These are phyloP conservation scores for Mycosphaerelloides madeirae DNA, from an alignment of 2,329 filamentous ascomycete genomes.

Conservation along the genomic window DNA sequence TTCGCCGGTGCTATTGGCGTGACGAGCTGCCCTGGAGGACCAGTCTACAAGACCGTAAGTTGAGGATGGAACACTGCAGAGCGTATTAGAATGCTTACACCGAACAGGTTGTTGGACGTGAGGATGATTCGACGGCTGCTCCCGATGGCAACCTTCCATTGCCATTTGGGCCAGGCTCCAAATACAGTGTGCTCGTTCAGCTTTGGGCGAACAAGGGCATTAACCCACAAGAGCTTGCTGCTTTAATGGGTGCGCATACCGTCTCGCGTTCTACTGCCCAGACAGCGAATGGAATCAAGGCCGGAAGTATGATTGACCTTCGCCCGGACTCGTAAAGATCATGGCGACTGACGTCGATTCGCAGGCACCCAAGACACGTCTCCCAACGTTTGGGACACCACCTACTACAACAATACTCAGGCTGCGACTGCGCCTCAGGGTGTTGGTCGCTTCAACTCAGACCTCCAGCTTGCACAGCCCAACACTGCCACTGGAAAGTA, in stretches of 20 bases:
- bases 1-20: conserved; percentile 45
- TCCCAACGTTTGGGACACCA: conserved; percentile 47
- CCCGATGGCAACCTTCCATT: conserved; percentile 45
- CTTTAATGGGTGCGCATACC: conserved; percentile 53
- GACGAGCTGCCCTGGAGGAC: conserved; percentile 16
- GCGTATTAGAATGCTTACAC: too few species aligned
- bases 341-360: neutral
- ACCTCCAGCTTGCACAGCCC: conserved; percentile 25
- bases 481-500: conserved; percentile 4
- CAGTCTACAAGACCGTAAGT: conserved; percentile 13
- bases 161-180: conserved; percentile 34
- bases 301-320: conserved; percentile 27
- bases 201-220: conserved; percentile 51
- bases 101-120: conserved; percentile 46
- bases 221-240: conserved; percentile 46
- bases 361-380: conserved; percentile 50
- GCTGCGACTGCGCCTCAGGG: conserved; percentile 12
- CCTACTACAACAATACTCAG: conserved; percentile 42
- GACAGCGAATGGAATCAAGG: conserved; percentile 19
- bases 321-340: too few species aligned
- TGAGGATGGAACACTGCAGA: too few species aligned
- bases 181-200: conserved; percentile 38
- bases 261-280: conserved; percentile 42
- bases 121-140: conserved; percentile 39
- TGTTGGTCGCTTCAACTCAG: conserved; percentile 29